Conservation (phyloP, 306 rosid genomes). For the Acacia crassicarpa region DNA sequence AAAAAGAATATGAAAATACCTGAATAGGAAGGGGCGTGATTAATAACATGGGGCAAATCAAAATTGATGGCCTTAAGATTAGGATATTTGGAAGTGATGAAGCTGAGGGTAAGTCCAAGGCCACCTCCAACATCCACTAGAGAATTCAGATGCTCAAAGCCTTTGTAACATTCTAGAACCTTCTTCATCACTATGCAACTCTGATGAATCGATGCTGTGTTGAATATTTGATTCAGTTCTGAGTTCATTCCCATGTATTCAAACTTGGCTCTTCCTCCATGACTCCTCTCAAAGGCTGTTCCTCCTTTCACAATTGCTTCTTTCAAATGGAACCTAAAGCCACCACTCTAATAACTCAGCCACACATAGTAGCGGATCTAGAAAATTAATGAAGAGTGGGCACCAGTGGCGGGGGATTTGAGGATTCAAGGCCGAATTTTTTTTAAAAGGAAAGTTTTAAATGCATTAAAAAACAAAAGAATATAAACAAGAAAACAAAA, state of each 20-base stretch:
- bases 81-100: neutral
- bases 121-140: constrained; percentile 3
- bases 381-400: too few species aligned
- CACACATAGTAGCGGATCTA: too few species aligned
- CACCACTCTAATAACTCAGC: neutral
- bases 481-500: too few species aligned
- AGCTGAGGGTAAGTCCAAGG: neutral
- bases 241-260: neutral
- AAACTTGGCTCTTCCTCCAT: neutral
- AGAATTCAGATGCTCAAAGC: neutral
- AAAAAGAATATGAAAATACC: neutral
- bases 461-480: too few species aligned
- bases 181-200: neutral
- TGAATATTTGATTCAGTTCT: neutral
- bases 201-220: neutral
- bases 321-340: neutral
- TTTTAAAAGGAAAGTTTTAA: too few species aligned
- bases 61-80: neutral
- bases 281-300: neutral
- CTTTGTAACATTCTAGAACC: neutral
- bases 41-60: neutral
- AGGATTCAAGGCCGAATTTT: too few species aligned
- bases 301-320: neutral
- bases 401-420: too few species aligned
- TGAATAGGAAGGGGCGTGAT: neutral